Evolutionary conservation across 2,329 filamentous ascomycete genomes (phyloP), one percentile per base, ranked within the genome.

Genomic region (Dactylonectria estremocensis): DNA sequence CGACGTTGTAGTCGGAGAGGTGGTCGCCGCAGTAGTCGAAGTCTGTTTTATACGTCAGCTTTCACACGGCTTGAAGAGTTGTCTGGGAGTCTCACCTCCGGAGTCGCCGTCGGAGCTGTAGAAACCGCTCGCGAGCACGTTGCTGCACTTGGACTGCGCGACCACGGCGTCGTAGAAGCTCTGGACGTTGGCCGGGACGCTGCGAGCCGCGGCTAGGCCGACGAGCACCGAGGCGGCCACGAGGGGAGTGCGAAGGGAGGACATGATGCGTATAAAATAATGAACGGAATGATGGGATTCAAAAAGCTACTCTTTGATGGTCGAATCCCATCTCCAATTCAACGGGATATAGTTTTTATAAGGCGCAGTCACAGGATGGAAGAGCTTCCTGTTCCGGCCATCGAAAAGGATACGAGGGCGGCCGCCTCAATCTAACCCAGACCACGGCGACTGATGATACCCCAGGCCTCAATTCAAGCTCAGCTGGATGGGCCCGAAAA

Each of bases 21-120:
- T 83, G 81, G 67, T 87, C 85, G 48, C 82, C 84, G 69, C 86
- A 88, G 77, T 88, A 88, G 10, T 74, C 73, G 58, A 79, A 81
- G 18, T 72, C 81, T 81, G 35, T 10, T 3, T 20, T 1, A 9
- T 60, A 5, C 24, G 18, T 40, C 16, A 50, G 18, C 46, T 22
- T 7, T 31, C 7, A 14, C 33, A 20, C 3, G 55, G 28, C 55
- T 31, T 43, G 3, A 14, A 3, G 14, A 4, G 3, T 43, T 18
- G 14, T 5, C 3, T 18, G 14, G 6, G 7, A 35, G 13, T 69
- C 76, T 65, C 75, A 83, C 83, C 78, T 53, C 79, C 80, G 24
- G 78, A 73, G 50, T 80, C 80, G 31, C 77, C 77, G 16, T 83
- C 75, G 5, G 74, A 67, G 69, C 81, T 83, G 74, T 81, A 80